Evolutionary conservation across 768 basidiomycete genomes (phyloP).

Genomic region (Psilocybe subaeruginosa): DNA sequence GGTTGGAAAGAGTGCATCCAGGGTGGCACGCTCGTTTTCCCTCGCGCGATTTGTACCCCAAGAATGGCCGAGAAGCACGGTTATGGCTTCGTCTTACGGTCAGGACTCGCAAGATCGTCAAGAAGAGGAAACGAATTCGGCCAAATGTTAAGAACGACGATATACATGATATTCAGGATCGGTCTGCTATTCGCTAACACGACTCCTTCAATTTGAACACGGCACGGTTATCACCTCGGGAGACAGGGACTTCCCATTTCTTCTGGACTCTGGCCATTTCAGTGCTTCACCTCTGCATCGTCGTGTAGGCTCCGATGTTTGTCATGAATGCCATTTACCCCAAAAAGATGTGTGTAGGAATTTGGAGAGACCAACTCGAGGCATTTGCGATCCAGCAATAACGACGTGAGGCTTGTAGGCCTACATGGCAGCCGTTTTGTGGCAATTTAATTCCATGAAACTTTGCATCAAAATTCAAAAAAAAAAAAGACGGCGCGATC

Average conservation of each 20-base stretch:
- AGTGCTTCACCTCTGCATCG: conserved; percentile 5
- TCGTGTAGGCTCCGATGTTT: conserved; percentile 20
- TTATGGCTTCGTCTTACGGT: conserved; percentile 26
- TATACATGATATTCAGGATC: not conserved
- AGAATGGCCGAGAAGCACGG: conserved; percentile 34
- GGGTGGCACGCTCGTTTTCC: conserved; percentile 23
- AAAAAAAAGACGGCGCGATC: too few relatives aligned
- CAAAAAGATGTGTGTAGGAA: conserved; percentile 1
- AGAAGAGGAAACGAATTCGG: not conserved
- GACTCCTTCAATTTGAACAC: not conserved
- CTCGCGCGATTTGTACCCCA: conserved; percentile 29
- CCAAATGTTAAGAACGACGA: not conserved
- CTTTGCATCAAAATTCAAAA: too few relatives aligned
- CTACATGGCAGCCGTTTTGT: not conserved
- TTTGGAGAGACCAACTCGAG: conserved; percentile 1
- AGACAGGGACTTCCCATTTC: not conserved
- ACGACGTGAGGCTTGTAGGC: not conserved
- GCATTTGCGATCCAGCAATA: not conserved
- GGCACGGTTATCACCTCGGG: not conserved
- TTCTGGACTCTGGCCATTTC: not conserved
- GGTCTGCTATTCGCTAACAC: not conserved
- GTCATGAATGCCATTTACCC: not conserved
- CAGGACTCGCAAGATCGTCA: not conserved
- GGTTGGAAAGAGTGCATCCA: conserved; percentile 10
- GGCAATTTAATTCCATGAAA: not conserved